Evolutionary conservation across 2,329 filamentous ascomycete genomes (phyloP), one percentile per base, ranked within the genome.

Genomic region (Aspergillus pseudotamarii): DNA sequence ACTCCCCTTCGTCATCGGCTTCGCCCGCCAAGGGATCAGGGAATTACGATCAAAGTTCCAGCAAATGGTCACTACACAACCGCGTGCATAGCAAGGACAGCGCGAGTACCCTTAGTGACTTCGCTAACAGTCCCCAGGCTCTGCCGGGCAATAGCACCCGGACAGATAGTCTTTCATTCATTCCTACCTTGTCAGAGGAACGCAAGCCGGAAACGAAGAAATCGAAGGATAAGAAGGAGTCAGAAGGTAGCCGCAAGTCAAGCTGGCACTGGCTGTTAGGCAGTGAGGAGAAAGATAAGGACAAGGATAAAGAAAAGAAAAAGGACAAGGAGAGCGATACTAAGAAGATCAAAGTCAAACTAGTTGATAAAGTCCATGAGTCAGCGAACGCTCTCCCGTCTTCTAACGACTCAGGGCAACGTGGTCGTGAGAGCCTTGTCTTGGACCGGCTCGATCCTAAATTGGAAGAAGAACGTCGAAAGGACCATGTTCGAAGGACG

Each of bases 321-420:
- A 79, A 83, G 54, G 80, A 91, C 62, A 93, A 90, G 75, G 89
- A 89, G 70, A 85, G 86, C 48, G 94, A 92, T 71, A 80, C 85
- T 1, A 90, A 88, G 74, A 79, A 82, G 59, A 78, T 78, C 58
- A 82, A 79, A 65, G 74, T 76, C 82, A 91, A 68, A 88, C 86
- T 71, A 69, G 77, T 81, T 1, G 81, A 83, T 30, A 83, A 80
- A 65, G 72, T 75, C 3, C 89, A 94, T 67, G 94, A 97, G 71
- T 93, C 89, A 69, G 90, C 91, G 23, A 88, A 94, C 71, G 87
- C 96, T 26, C 83, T 97, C 26, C 94, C 97, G 73, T 91, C 88
- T 43, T 96, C 94, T 0, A 94, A 96, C 73, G 94, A 98, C 57
- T 82, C 84, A 1, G 83, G 82, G 21, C 73, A 77, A 41, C 78